These are phyloP conservation scores for Termitomyces sp. DNA, from an alignment of 768 basidiomycete genomes.

Conservation along the genomic window DNA sequence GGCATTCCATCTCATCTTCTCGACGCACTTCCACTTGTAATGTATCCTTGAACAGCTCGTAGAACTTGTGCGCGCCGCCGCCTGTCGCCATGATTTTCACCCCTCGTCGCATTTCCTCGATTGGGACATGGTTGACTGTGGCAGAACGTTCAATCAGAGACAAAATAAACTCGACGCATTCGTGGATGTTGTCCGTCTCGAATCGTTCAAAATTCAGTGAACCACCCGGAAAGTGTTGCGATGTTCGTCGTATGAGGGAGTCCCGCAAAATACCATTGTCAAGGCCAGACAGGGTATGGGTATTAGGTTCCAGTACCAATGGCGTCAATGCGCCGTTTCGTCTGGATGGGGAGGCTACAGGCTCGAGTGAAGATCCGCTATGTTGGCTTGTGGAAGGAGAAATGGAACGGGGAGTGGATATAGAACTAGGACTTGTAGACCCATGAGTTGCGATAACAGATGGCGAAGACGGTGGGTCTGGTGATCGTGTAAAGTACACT, in stretches of 20 bases:
- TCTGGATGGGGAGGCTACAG: slow-evolving; percentile 29
- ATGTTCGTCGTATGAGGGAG: slow-evolving; percentile 61
- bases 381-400: slow-evolving; percentile 33
- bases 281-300: slow-evolving; percentile 27
- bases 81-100: slow-evolving; percentile 99
- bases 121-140: slow-evolving; percentile 74
- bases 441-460: slow-evolving; percentile 58
- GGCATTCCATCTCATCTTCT: slow-evolving; percentile 99
- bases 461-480: slow-evolving; percentile 77
- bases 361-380: slow-evolving; percentile 19
- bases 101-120: slow-evolving; percentile 85
- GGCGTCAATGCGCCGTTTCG: slow-evolving; percentile 79
- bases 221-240: slow-evolving; percentile 89
- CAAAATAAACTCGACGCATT: slow-evolving; percentile 83
- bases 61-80: slow-evolving; percentile 93
- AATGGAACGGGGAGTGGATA: slow-evolving; percentile 38
- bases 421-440: slow-evolving; percentile 40
- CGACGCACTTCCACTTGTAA: slow-evolving; percentile 80
- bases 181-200: slow-evolving; percentile 84
- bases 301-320: slow-evolving; percentile 56
- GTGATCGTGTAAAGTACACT: slow-evolving; percentile 95
- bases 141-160: slow-evolving; percentile 85
- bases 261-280: slow-evolving; percentile 47
- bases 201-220: slow-evolving; percentile 97
- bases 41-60: slow-evolving; percentile 69